Evolutionary conservation across 73 alveolate genomes (phyloP), one percentile per base, ranked within the genome.

Genomic region (Urostyla sp.): DNA sequence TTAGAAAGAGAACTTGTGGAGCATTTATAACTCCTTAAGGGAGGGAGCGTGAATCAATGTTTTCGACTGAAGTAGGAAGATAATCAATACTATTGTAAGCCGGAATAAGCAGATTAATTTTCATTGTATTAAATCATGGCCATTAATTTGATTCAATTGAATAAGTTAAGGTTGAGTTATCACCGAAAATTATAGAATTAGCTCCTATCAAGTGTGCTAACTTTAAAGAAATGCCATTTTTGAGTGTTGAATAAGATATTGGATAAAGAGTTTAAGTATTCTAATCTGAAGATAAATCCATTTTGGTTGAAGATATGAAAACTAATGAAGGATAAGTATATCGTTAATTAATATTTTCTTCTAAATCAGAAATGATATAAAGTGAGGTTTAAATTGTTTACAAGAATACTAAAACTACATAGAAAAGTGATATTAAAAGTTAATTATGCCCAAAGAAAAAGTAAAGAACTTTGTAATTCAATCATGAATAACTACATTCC

Each of bases 21-120:
- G 87, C 76, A 16, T 74, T 55, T 61, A 74, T 74, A 27, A 50
- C 76, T 34, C 87, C 87, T n/a, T 31, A 74, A 28, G 87, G 87
- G 38, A 74, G 31, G 46, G 87, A 74, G 43, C 15, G 87, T 6
- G 87, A 74, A 26, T 38, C 87, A 15, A 15, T 50, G 10, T 31
- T 74, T 51, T 53, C 77, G 10, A 74, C 87, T 32, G 73, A 74
- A 28, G 77, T 50, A 16, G 87, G 87, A 8, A 74, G 56, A 20
- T 28, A 16, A 21, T 32, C 18, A 21, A 50, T 74, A 18, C 34
- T 52, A 7, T 31, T 55, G 63, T 20, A 74, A 30, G 87, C 87
- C 56, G 73, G 73, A 3, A 55, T 20, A 30, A 36, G 63, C 36
- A 23, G 87, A 26, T 56, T 74, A 8, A 54, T 74, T 27, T 55